These are phyloP conservation scores for Lactarius indigo DNA, from an alignment of 768 basidiomycete genomes.

Conservation along the genomic window DNA sequence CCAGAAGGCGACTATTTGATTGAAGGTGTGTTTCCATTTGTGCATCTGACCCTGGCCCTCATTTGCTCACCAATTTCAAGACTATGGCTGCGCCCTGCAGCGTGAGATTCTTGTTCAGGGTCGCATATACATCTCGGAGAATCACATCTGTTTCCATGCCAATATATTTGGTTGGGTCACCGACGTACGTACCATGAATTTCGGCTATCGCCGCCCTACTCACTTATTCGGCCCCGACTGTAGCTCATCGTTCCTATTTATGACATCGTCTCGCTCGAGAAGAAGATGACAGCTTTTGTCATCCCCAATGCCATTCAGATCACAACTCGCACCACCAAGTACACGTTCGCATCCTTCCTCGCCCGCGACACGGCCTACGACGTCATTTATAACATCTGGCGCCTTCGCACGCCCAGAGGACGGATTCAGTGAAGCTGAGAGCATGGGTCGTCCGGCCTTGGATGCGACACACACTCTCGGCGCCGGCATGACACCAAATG, in stretches of 20 bases:
- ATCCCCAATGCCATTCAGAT: slow-evolving; percentile 96
- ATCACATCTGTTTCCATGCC: slow-evolving; percentile 98
- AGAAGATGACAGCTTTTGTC: slow-evolving; percentile 96
- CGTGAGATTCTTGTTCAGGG: slow-evolving; percentile 97
- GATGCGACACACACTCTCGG: slow-evolving; percentile 13
- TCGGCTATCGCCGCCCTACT: neutral
- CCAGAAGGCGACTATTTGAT: slow-evolving; percentile 97
- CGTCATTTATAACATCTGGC: slow-evolving; percentile 95
- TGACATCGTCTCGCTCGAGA: slow-evolving; percentile 84
- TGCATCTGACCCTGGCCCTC: neutral
- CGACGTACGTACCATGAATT: slow-evolving; percentile 56
- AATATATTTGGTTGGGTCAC: slow-evolving; percentile 99
- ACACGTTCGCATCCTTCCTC: slow-evolving; percentile 95
- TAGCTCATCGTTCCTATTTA: slow-evolving; percentile 85
- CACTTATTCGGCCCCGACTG: slow-evolving; percentile 8
- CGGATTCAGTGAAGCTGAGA: slow-evolving; percentile 14
- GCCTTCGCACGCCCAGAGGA: slow-evolving; percentile 81
- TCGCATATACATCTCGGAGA: slow-evolving; percentile 94
- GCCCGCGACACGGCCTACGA: slow-evolving; percentile 95
- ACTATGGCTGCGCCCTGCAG: slow-evolving; percentile 96
- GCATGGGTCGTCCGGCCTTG: slow-evolving; percentile 10
- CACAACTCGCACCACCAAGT: slow-evolving; percentile 76
- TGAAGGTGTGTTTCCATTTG: slow-evolving; percentile 62
- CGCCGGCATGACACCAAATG: neutral
- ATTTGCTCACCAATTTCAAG: slow-evolving; percentile 40